These are phyloP conservation scores for Aegilops tauschii DNA, from an alignment of 176 grass and related monocot species.

Conservation along the genomic window DNA sequence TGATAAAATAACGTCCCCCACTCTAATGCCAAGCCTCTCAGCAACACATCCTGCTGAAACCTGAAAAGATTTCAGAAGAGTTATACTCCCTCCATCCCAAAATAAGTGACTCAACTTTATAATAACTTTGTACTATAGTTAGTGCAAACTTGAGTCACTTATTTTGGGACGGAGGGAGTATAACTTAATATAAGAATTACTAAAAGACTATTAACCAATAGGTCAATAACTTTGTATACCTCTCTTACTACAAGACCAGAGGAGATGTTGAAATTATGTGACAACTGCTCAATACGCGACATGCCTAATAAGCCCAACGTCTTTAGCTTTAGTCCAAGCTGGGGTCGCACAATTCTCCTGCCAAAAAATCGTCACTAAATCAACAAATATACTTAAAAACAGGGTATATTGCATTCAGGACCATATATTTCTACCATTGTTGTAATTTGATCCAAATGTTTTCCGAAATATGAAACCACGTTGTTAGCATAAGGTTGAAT, in stretches of 20 bases:
- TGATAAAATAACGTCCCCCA: background rate
- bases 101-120: too few species aligned
- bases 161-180: too few species aligned
- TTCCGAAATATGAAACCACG: background rate
- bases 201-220: background rate
- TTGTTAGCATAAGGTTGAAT: background rate
- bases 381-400: background rate
- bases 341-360: background rate
- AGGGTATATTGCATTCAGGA: background rate
- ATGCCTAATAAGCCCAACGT: background rate
- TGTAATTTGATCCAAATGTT: background rate
- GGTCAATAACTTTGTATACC: background rate
- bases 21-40: background rate
- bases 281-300: background rate
- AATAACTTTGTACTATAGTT: too few species aligned
- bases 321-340: slow-evolving; percentile 10
- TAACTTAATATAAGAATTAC: background rate
- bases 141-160: too few species aligned
- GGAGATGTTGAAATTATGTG: background rate
- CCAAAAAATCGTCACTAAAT: background rate
- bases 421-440: background rate
- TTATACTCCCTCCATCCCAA: background rate
- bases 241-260: slow-evolving; percentile 9
- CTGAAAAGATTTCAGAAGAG: background rate
- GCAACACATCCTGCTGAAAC: background rate